phyloP scores from a whole-genome alignment of 2,329 filamentous ascomycete species.

The Fusarium lyarnte region DNA sequence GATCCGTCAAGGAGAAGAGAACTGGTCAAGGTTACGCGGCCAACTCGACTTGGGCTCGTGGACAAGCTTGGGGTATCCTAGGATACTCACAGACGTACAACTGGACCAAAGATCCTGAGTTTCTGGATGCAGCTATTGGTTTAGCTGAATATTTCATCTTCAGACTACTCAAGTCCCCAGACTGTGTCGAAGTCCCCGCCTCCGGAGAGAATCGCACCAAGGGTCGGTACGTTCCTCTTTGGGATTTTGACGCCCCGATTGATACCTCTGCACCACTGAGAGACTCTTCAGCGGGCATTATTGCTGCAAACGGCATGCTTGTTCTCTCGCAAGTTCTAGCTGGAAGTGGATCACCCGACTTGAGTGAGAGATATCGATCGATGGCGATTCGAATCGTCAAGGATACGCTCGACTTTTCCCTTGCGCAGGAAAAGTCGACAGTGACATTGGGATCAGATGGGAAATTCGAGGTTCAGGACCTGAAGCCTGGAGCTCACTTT shows the following conservation, averaged over 20 bases:
- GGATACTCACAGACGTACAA: slow-evolving; percentile 60
- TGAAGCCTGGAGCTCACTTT: slow-evolving; percentile 27
- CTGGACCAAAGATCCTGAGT: slow-evolving; percentile 57
- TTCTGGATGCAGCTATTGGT: slow-evolving; percentile 56
- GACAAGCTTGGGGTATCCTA: slow-evolving; percentile 62
- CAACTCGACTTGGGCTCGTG: slow-evolving; percentile 60
- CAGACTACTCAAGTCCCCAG: slow-evolving; percentile 49
- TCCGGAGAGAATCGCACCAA: neutral
- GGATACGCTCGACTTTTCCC: slow-evolving; percentile 45
- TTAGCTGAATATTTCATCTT: slow-evolving; percentile 61
- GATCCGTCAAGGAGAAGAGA: slow-evolving; percentile 54
- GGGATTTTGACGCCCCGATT: slow-evolving; percentile 60
- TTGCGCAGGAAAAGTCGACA: slow-evolving; percentile 26
- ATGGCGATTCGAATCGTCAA: slow-evolving; percentile 44
- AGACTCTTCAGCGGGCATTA: slow-evolving; percentile 52
- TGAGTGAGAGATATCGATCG: slow-evolving; percentile 41
- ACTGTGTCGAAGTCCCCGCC: slow-evolving; percentile 40
- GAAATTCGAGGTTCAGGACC: neutral
- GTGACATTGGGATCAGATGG: neutral
- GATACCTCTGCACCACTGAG: slow-evolving; percentile 44
- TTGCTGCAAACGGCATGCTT: slow-evolving; percentile 53
- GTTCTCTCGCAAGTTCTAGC: slow-evolving; percentile 48
- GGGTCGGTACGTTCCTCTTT: slow-evolving; percentile 46
- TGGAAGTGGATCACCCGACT: neutral
- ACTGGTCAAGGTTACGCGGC: slow-evolving; percentile 60